phyloP scores from a whole-genome alignment of 129 eudicot species.

The Ambrosia artemisiifolia region DNA sequence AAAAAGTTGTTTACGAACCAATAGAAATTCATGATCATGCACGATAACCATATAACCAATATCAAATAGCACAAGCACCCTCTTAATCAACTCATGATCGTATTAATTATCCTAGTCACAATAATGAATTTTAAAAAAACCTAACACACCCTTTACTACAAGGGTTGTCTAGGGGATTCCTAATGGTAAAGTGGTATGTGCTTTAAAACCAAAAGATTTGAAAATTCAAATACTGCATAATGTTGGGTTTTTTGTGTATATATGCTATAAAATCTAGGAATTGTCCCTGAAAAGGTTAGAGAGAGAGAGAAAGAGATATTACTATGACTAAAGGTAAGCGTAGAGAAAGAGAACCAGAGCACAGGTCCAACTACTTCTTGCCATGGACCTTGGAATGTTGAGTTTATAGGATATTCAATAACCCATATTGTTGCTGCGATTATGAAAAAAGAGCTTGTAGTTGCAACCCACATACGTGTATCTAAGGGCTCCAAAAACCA shows the following conservation, averaged over 20 bases:
- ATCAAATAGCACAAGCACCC: too few relatives aligned
- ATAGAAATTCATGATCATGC: too few relatives aligned
- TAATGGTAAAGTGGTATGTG: too few relatives aligned
- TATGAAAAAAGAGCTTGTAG: background rate
- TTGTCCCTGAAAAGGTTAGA: background rate
- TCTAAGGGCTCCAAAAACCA: slow-evolving; percentile 7
- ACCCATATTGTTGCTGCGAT: background rate
- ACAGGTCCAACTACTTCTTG: background rate
- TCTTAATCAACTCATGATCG: background rate
- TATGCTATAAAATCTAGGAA: too few relatives aligned
- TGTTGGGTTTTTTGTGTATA: too few relatives aligned
- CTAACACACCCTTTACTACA: background rate
- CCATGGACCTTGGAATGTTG: slow-evolving; percentile 3
- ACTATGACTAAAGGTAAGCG: slow-evolving; percentile 13
- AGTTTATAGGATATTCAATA: background rate
- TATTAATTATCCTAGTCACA: background rate
- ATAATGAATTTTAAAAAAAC: too few relatives aligned
- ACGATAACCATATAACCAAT: too few relatives aligned
- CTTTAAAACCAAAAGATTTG: too few relatives aligned
- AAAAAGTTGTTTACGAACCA: too few relatives aligned
- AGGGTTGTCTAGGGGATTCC: too few relatives aligned
- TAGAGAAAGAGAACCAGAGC: slow-evolving; percentile 8
- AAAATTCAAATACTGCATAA: too few relatives aligned
- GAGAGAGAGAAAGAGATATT: background rate
- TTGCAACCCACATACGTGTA: slow-evolving; percentile 1